Evolutionary conservation across 2,329 filamentous ascomycete genomes (phyloP).

Genomic region (Berkeleyomyces rouxiae): DNA sequence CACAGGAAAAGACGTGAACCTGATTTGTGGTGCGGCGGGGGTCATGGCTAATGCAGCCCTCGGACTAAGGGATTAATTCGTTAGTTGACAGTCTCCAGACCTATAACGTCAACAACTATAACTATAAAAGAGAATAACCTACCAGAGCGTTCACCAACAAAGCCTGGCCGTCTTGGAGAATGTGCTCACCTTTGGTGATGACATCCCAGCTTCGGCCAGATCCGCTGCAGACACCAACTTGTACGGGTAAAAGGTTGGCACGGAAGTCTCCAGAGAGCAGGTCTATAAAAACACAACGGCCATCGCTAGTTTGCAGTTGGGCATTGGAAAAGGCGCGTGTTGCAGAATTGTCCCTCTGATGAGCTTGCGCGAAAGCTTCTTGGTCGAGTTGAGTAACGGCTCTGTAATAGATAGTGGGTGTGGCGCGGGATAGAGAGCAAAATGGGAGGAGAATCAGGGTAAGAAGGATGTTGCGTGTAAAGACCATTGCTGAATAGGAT

Average conservation of each 20-base stretch:
- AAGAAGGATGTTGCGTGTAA: neutral
- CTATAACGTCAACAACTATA: no score
- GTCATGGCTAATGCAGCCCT: slow-evolving; percentile 44
- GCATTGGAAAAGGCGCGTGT: slow-evolving; percentile 28
- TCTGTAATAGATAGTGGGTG: slow-evolving; percentile 19
- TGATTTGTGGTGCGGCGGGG: slow-evolving; percentile 32
- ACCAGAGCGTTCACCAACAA: slow-evolving; percentile 38
- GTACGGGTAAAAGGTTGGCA: slow-evolving; percentile 30
- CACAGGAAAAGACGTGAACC: slow-evolving; percentile 40
- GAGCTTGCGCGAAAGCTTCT: slow-evolving; percentile 28
- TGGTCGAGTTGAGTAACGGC: slow-evolving; percentile 27
- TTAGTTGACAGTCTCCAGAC: neutral
- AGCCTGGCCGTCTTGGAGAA: slow-evolving; percentile 28
- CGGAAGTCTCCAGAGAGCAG: slow-evolving; percentile 31
- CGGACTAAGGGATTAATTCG: slow-evolving; percentile 18
- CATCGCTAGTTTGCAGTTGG: slow-evolving; percentile 29
- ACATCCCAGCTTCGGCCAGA: slow-evolving; percentile 31
- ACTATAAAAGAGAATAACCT: slow-evolving; percentile 12
- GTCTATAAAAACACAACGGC: slow-evolving; percentile 30
- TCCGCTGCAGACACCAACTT: slow-evolving; percentile 27
- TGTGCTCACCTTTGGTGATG: slow-evolving; percentile 34
- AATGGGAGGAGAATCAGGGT: neutral
- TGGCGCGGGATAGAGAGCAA: slow-evolving; percentile 18
- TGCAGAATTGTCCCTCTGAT: slow-evolving; percentile 28
- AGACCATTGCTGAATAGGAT: neutral